phyloP scores from a whole-genome alignment of 1,139 yeast species.

The Debaryomyces robertsiae region DNA sequence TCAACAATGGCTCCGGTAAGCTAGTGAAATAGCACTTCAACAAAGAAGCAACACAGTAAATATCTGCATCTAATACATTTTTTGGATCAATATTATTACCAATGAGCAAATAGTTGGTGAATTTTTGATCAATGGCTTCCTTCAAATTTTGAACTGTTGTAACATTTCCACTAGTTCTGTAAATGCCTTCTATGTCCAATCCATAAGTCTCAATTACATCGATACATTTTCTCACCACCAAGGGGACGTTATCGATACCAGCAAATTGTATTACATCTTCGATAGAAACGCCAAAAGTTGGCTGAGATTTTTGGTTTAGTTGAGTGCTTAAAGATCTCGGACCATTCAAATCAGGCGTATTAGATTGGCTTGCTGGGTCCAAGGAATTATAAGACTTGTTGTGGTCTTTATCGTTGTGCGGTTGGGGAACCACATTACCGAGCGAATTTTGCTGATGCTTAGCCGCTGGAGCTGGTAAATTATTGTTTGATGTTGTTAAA shows the following conservation, averaged over 20 bases:
- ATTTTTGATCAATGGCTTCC: constrained; percentile 75
- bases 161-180: constrained; percentile 81
- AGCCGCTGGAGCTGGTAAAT: constrained; percentile 10
- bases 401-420: constrained; percentile 3
- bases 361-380: constrained; percentile 39
- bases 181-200: constrained; percentile 82
- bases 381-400: constrained; percentile 32
- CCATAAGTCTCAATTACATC: constrained; percentile 86
- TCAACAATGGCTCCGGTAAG: constrained; percentile 71
- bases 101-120: constrained; percentile 57
- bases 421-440: constrained; percentile 10
- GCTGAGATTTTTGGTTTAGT: constrained; percentile 41
- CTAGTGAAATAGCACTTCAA: constrained; percentile 67
- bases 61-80: constrained; percentile 65
- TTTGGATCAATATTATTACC: constrained; percentile 48
- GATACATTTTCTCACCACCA: constrained; percentile 87
- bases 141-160: constrained; percentile 71
- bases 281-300: constrained; percentile 80
- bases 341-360: constrained; percentile 37
- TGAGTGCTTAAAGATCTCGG: constrained; percentile 40
- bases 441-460: constrained; percentile 2
- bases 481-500: constrained; percentile 2
- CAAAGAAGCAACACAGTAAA: constrained; percentile 71
- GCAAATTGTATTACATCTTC: constrained; percentile 77
- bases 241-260: constrained; percentile 84